Percentiles rank a stretch among this genome's conserved stretches.
These are phyloP conservation scores for Colletotrichum destructivum DNA, from an alignment of 2,329 filamentous ascomycete species.

Conservation along the genomic window DNA sequence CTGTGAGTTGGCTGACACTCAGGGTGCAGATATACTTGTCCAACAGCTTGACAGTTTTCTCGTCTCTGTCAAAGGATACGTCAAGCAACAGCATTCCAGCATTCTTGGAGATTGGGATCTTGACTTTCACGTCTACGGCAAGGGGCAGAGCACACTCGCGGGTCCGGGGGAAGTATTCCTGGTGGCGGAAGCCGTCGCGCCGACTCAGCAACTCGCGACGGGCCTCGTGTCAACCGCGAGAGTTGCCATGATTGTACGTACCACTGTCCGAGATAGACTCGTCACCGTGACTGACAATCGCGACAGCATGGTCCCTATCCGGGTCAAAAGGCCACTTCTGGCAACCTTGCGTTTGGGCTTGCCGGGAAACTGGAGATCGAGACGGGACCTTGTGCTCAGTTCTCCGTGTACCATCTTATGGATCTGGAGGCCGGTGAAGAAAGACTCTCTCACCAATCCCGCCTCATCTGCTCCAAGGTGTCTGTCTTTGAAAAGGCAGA, in stretches of 20 bases:
- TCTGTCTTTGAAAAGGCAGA: not conserved
- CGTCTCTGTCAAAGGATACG: constrained; percentile 45
- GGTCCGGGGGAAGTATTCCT: constrained; percentile 60
- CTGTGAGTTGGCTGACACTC: not conserved
- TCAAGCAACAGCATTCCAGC: constrained; percentile 44
- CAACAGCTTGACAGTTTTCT: constrained; percentile 56
- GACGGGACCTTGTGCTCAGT: constrained; percentile 56
- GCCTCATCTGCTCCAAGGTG: not conserved
- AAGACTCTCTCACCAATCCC: constrained; percentile 11
- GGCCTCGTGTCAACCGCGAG: constrained; percentile 50
- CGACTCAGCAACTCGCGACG: constrained; percentile 61
- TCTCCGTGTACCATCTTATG: constrained; percentile 66
- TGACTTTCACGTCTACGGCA: constrained; percentile 62
- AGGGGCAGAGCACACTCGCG: constrained; percentile 45
- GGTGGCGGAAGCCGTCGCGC: constrained; percentile 62
- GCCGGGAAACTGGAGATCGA: constrained; percentile 46
- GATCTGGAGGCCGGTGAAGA: constrained; percentile 52
- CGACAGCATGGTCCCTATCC: constrained; percentile 60
- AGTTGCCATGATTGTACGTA: constrained; percentile 47
- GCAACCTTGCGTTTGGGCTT: constrained; percentile 61
- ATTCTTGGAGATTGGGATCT: constrained; percentile 45
- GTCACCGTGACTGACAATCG: not conserved
- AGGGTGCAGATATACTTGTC: constrained; percentile 49
- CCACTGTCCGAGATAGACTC: not conserved
- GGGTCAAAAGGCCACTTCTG: constrained; percentile 66